Percentiles rank a stretch among this genome's conserved stretches.
Conservation (phyloP, 2,329 filamentous ascomycete species). For the Fusarium coffeatum region DNA sequence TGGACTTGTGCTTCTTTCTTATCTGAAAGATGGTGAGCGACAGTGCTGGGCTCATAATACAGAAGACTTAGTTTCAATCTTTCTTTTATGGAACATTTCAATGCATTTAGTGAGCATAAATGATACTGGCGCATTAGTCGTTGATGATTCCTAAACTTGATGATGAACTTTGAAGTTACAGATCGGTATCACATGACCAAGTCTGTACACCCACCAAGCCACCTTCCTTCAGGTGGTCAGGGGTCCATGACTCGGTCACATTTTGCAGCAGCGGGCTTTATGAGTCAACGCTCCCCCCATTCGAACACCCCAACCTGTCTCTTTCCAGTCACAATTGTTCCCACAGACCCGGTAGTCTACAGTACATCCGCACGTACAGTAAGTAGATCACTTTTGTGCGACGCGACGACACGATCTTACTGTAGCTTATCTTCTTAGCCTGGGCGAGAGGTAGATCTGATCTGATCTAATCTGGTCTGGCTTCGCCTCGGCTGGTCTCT, state of each 20-base stretch:
- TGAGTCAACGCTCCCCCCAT: conserved; percentile 46
- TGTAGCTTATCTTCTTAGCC: conserved; percentile 8
- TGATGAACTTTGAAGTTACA: not conserved
- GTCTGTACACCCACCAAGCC: not conserved
- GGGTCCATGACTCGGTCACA: conserved; percentile 42
- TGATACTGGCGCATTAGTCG: not conserved
- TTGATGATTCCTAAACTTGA: not conserved
- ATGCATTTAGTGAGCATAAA: not conserved
- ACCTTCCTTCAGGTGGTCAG: not conserved
- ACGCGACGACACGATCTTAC: conserved; percentile 24
- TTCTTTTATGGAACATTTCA: not conserved
- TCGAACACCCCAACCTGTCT: conserved; percentile 25
- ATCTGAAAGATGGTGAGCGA: not conserved
- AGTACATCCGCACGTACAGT: not conserved
- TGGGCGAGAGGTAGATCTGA: not conserved
- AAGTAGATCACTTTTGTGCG: conserved; percentile 28
- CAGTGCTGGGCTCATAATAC: too few relatives aligned
- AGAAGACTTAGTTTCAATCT: not conserved
- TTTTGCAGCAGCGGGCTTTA: conserved; percentile 35
- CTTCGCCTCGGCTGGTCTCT: conserved; percentile 6
- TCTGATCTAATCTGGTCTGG: not conserved
- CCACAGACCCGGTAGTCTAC: conserved; percentile 28
- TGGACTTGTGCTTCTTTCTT: conserved; percentile 7
- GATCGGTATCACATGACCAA: not conserved
- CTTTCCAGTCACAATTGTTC: conserved; percentile 41